phyloP scores from a whole-genome alignment of 2,329 filamentous ascomycete species.

The Colletotrichum trifolii region DNA sequence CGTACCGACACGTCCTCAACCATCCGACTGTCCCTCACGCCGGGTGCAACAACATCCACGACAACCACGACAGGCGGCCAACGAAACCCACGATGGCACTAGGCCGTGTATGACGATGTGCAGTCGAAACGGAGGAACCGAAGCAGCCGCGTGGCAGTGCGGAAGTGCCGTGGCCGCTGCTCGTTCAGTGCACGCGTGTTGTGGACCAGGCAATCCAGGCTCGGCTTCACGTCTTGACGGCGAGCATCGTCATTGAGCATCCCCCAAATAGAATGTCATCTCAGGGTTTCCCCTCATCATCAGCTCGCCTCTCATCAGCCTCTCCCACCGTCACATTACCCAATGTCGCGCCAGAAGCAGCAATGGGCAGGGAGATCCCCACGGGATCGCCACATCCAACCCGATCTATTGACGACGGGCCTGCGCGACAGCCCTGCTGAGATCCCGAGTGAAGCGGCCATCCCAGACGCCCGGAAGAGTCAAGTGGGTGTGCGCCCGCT shows the following conservation, averaged over 20 bases:
- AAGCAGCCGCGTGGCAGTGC: slow-evolving; percentile 26
- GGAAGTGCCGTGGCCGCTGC: slow-evolving; percentile 19
- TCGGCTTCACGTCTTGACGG: slow-evolving; percentile 17
- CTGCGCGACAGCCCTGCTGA: slow-evolving; percentile 6
- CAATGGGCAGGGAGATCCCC: slow-evolving; percentile 29
- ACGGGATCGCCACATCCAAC: slow-evolving; percentile 33
- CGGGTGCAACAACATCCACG: neutral
- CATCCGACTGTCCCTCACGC: too few species aligned
- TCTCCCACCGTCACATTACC: neutral
- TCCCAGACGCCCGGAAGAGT: slow-evolving; percentile 10
- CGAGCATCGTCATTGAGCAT: slow-evolving; percentile 24
- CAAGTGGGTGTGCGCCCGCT: slow-evolving; percentile 12
- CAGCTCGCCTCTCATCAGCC: slow-evolving; percentile 19
- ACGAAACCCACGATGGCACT: slow-evolving; percentile 8
- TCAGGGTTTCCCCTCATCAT: slow-evolving; percentile 35
- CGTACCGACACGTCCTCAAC: neutral
- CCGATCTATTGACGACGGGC: slow-evolving; percentile 19
- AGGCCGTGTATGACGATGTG: slow-evolving; percentile 10
- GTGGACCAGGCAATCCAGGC: neutral
- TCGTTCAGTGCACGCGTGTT: slow-evolving; percentile 4
- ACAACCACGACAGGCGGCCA: slow-evolving; percentile 5
- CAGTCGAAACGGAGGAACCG: slow-evolving; percentile 20
- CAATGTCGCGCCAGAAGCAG: slow-evolving; percentile 28
- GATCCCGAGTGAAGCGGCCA: slow-evolving; percentile 6
- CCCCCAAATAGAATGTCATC: slow-evolving; percentile 23